Evolutionary conservation across 495 filamentous ascomycete species (phyloP).

Genomic region (Hypoxylon trugodes): DNA sequence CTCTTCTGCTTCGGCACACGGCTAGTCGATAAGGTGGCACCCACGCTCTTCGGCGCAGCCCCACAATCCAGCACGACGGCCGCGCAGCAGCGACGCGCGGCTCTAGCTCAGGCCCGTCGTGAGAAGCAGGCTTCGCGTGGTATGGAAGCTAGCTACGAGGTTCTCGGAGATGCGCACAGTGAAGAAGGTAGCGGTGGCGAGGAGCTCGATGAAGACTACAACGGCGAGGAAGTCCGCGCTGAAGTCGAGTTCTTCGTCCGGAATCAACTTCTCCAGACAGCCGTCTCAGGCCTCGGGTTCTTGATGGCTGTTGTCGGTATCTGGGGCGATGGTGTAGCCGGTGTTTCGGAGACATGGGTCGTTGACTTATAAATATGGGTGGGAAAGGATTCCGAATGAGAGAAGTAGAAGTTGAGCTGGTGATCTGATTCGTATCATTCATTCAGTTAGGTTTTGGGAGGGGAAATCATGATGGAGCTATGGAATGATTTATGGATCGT

Average conservation of each 20-base stretch:
- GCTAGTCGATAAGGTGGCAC: conserved; percentile 61
- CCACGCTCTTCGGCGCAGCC: conserved; percentile 57
- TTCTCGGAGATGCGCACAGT: conserved; percentile 60
- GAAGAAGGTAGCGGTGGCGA: conserved; percentile 56
- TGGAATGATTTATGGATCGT: neutral
- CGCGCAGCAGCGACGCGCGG: conserved; percentile 36
- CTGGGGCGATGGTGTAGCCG: conserved; percentile 81
- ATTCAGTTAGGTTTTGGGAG: conserved; percentile 18
- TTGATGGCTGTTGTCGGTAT: conserved; percentile 81
- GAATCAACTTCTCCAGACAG: conserved; percentile 67
- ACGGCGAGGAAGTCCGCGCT: conserved; percentile 81
- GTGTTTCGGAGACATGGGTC: conserved; percentile 4
- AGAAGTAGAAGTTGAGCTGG: neutral
- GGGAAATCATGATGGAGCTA: neutral
- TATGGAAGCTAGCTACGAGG: conserved; percentile 71
- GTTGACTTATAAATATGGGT: conserved; percentile 28
- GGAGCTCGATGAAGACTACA: conserved; percentile 66
- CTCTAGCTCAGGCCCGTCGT: conserved; percentile 33
- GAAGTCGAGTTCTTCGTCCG: conserved; percentile 72
- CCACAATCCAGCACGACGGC: conserved; percentile 31
- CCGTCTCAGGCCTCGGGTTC: conserved; percentile 71
- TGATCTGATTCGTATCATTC: conserved; percentile 27
- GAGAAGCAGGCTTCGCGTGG: conserved; percentile 40
- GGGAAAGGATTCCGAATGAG: neutral
- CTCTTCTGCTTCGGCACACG: conserved; percentile 65